phyloP scores from a whole-genome alignment of 495 filamentous ascomycete species.

The Neurospora africana region DNA sequence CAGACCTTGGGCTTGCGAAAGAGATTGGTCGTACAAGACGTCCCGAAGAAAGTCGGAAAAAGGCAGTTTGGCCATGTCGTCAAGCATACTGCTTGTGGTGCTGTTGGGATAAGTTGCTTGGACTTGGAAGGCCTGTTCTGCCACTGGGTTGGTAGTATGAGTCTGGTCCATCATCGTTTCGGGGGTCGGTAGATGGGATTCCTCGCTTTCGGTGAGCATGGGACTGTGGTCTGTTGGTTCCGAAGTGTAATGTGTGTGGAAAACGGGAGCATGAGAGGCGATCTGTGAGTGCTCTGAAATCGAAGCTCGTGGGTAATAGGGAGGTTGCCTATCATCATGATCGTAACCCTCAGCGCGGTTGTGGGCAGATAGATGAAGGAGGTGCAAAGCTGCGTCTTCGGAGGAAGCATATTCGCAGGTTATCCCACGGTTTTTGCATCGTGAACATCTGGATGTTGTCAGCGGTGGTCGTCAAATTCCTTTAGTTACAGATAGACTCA shows the following conservation, averaged over 20 bases:
- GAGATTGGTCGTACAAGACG: conserved; percentile 23
- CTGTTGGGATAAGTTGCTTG: conserved; percentile 7
- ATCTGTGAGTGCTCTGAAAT: not conserved
- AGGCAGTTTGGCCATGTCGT: conserved; percentile 14
- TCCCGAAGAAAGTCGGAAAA: conserved; percentile 29
- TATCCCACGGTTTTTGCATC: conserved; percentile 36
- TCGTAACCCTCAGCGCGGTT: conserved; percentile 9
- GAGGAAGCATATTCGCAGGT: conserved; percentile 35
- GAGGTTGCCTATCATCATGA: not conserved
- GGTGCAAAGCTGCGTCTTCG: conserved; percentile 26
- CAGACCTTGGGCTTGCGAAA: conserved; percentile 25
- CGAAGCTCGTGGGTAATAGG: not conserved
- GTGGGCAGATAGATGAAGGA: conserved; percentile 23
- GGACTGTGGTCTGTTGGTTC: not conserved
- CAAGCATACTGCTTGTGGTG: not conserved
- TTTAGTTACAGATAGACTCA: not conserved
- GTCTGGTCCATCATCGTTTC: conserved; percentile 19
- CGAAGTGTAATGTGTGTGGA: not conserved
- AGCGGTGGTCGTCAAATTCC: not conserved
- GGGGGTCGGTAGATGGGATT: conserved; percentile 18
- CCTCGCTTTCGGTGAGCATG: conserved; percentile 14
- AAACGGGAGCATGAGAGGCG: not conserved
- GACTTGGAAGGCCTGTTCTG: not conserved
- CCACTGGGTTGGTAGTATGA: not conserved
- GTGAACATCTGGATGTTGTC: conserved; percentile 24